Conservation (phyloP, 106 monocot genomes). For the Cymbidium sinense region DNA sequence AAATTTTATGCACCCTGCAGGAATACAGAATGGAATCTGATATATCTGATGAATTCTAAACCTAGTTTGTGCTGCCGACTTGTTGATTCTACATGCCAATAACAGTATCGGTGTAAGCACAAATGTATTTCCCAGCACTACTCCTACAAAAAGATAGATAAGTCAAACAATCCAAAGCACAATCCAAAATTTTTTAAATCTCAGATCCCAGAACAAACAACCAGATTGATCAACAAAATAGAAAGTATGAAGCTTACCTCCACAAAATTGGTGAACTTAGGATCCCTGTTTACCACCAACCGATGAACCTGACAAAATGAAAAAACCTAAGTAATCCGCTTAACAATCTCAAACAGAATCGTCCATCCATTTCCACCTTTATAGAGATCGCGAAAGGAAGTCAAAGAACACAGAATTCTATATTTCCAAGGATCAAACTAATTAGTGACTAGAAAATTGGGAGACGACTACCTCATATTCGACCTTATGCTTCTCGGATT, state of each 20-base stretch:
- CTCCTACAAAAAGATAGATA: not conserved
- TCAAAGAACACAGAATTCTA: not conserved
- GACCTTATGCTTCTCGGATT: conserved; percentile 99
- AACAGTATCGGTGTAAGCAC: not conserved
- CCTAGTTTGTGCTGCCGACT: not conserved
- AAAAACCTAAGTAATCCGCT: not conserved
- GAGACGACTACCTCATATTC: conserved; percentile 69
- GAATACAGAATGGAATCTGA: not conserved
- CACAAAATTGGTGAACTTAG: conserved; percentile 98
- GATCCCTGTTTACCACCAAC: conserved; percentile 93
- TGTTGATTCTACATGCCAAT: not conserved
- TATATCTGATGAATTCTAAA: not conserved
- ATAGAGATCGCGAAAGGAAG: not conserved
- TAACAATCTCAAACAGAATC: not conserved
- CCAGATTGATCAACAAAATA: not conserved
- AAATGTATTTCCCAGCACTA: not conserved
- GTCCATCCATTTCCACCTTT: not conserved
- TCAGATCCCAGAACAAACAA: not conserved
- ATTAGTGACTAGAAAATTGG: not conserved
- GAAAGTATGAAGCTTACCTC: conserved; percentile 40
- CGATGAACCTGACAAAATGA: conserved; percentile 68
- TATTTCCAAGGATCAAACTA: not conserved
- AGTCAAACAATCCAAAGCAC: not conserved
- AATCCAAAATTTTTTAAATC: not conserved
- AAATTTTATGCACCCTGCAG: not conserved